Conservation (phyloP, 805 yeast genomes). For the Starmerella floris region DNA sequence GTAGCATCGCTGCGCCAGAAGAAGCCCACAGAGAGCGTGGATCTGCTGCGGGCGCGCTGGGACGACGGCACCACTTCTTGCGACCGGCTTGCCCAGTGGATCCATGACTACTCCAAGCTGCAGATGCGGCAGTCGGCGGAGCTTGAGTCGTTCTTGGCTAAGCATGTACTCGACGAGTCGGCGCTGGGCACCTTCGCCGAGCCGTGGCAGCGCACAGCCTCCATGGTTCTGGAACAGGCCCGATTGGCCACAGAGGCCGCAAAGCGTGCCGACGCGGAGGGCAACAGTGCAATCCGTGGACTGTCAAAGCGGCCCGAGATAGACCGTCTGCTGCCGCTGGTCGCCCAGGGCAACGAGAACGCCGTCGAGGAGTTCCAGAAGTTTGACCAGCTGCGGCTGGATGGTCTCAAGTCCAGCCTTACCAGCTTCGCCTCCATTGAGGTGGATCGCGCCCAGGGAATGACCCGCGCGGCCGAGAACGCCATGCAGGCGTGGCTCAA, state of each 20-base stretch:
- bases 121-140: constrained; percentile 38
- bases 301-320: constrained; percentile 31
- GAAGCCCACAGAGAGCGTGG: constrained; percentile 46
- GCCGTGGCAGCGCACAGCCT: constrained; percentile 22
- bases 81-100: constrained; percentile 47
- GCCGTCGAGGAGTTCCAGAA: constrained; percentile 43
- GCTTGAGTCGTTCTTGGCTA: constrained; percentile 27
- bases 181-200: constrained; percentile 25
- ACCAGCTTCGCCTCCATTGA: constrained; percentile 50
- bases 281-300: constrained; percentile 29
- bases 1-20: constrained; percentile 18
- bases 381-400: constrained; percentile 35
- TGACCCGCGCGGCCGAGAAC: constrained; percentile 42
- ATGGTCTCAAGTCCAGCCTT: constrained; percentile 50
- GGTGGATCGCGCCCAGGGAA: constrained; percentile 38
- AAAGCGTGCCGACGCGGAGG: constrained; percentile 29
- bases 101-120: constrained; percentile 40
- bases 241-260: constrained; percentile 26
- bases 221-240: constrained; percentile 24
- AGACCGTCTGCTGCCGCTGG: constrained; percentile 2
- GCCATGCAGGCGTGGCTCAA: constrained; percentile 53
- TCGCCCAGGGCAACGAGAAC: constrained; percentile 27
- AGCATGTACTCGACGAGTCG: constrained; percentile 15
- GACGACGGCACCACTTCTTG: constrained; percentile 43
- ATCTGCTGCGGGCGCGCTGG: constrained; percentile 44